Base-by-base conservation (phyloP, 768 basidiomycete species). In the Cytidiella melzeri region DNA sequence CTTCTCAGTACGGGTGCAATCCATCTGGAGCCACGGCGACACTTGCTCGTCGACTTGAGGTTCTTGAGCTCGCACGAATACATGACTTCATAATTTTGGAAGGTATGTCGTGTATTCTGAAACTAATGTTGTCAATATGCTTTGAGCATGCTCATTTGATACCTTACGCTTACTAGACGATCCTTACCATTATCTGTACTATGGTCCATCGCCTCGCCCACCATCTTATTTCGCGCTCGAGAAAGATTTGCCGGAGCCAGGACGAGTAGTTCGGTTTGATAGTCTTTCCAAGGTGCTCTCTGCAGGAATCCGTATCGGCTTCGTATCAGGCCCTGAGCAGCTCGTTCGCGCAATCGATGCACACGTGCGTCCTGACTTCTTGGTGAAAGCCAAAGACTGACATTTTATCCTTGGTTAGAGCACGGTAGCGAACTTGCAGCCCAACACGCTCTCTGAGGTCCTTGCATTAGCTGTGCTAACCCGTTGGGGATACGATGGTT, bases 141-240 rank as follows among this genome's bases (percentile, higher is more conserved):
- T 15, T 4, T 30, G 21, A 48, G 43, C 36, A 43, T 20, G 13
- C 20, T 34, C 39, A 4, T 57, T n/a, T n/a, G n/a, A n/a, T n/a
- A n/a, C n/a, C n/a, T n/a, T n/a, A n/a, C n/a, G n/a, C n/a, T n/a
- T n/a, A n/a, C n/a, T n/a, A 88, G 88, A 90, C 58, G 89, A 91
- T 64, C 90, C 90, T 0, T 88, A 87, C 60, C 83, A 73, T 60
- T 84, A 81, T 57, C 65, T 92, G 47, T 89, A 91, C 67, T 93
- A 84, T 55, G 86, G 87, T 28, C 65, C 71, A 15, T 64, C 65
- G 7, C 71, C 80, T 21, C 75, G 84, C 13, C 80, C 81, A 11
- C 79, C 84, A 1, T 89, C 85, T 0, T 95, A 93, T 66, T 92
- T 94, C 61, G 73, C 78, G 34, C 74, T 95, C 30, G 93, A 96